phyloP scores from a whole-genome alignment of 495 filamentous ascomycete species.

The Neurospora sp. region DNA sequence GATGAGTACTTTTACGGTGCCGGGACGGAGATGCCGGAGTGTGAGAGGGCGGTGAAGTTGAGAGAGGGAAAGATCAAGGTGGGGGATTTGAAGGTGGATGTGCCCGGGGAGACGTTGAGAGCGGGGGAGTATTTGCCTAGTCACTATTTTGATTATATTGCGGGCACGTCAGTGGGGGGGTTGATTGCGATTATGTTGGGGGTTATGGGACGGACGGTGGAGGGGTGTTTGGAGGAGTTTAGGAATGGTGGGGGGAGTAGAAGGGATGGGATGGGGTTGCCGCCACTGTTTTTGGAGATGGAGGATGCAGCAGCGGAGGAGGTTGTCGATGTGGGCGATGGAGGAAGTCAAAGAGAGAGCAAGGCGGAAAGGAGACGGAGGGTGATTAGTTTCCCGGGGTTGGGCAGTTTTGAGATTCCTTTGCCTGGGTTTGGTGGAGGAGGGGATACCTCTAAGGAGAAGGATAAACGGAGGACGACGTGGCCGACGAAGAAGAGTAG shows the following conservation, averaged over 20 bases:
- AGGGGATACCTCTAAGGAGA: background rate
- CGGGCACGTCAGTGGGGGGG: constrained; percentile 28
- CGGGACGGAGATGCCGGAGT: background rate
- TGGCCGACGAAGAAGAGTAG: constrained; percentile 22
- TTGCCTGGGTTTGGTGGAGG: background rate
- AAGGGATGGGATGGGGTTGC: background rate
- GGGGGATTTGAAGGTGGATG: background rate
- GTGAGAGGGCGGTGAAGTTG: background rate
- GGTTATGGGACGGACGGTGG: constrained; percentile 18
- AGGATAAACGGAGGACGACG: constrained; percentile 9
- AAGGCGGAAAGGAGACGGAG: background rate
- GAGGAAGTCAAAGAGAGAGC: background rate
- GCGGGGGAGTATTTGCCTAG: constrained; percentile 38
- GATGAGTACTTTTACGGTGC: background rate
- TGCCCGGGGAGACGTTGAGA: constrained; percentile 31
- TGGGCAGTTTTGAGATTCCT: background rate
- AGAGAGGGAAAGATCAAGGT: background rate
- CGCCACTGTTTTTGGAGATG: background rate
- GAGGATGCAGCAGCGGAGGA: background rate
- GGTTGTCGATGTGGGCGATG: background rate
- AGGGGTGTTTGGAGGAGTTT: constrained; percentile 22
- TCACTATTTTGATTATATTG: constrained; percentile 37
- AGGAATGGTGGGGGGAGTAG: background rate
- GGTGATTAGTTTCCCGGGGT: background rate
- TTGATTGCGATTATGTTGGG: constrained; percentile 29